Conservation (phyloP, 352 stramenopile genomes). For the Stephanocyclus meneghinianus region DNA sequence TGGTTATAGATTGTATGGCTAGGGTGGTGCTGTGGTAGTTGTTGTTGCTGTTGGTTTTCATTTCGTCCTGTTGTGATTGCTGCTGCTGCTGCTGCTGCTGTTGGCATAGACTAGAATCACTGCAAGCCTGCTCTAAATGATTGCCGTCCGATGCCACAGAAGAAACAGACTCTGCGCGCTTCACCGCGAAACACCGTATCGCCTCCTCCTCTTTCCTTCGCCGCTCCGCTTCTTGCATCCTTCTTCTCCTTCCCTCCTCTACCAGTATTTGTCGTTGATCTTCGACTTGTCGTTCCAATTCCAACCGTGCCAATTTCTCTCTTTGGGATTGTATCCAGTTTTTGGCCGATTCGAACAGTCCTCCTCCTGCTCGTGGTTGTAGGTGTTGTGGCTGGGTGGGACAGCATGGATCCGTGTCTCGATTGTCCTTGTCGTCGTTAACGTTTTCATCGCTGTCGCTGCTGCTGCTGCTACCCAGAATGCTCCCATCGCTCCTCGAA, state of each 20-base stretch:
- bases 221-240: constrained; percentile 25
- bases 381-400: not conserved
- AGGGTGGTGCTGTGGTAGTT: not conserved
- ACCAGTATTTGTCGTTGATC: constrained; percentile 47
- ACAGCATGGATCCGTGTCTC: not conserved
- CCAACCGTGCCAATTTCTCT: constrained; percentile 41
- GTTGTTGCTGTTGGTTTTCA: not conserved
- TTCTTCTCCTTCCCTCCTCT: constrained; percentile 43
- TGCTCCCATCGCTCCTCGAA: not conserved
- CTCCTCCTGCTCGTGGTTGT: not conserved
- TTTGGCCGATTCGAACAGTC: constrained; percentile 37
- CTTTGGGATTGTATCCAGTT: constrained; percentile 46
- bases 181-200: not conserved
- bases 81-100: not conserved
- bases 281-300: constrained; percentile 53
- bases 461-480: not conserved
- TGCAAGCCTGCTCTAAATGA: not conserved
- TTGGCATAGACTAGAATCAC: not conserved
- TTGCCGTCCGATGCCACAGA: not conserved
- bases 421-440: not conserved
- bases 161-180: not conserved
- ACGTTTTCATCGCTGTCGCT: not conserved
- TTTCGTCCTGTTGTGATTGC: not conserved
- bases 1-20: constrained; percentile 5
- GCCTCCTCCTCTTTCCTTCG: not conserved